Evolutionary conservation across 768 basidiomycete species (phyloP).

Genomic region (Trametes maxima): DNA sequence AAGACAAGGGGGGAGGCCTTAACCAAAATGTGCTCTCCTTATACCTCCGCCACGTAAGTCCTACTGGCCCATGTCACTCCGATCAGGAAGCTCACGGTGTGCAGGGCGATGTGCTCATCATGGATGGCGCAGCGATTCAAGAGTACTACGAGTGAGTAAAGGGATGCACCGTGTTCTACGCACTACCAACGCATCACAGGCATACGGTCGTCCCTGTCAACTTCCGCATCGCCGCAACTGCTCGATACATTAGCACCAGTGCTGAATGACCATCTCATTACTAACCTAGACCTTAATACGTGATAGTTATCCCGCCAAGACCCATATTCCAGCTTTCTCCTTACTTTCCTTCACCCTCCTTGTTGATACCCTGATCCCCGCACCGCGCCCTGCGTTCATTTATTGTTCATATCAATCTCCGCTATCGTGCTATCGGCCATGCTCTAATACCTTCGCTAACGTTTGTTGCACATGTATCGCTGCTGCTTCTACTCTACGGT

Average conservation of each 20-base stretch:
- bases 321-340: no score
- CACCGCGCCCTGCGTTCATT: neutral
- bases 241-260: slow-evolving; percentile 55
- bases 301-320: no score
- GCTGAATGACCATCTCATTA: no score
- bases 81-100: neutral
- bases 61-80: neutral
- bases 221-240: slow-evolving; percentile 81
- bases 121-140: slow-evolving; percentile 73
- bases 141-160: slow-evolving; percentile 65
- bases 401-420: neutral
- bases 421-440: neutral
- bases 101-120: slow-evolving; percentile 77
- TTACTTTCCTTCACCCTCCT: no score
- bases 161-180: neutral
- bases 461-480: neutral
- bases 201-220: slow-evolving; percentile 76
- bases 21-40: slow-evolving; percentile 50
- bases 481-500: neutral
- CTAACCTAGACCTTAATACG: no score
- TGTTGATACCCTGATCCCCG: neutral
- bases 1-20: slow-evolving; percentile 31
- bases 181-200: slow-evolving; percentile 39
- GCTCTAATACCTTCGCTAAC: neutral
- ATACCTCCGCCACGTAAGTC: slow-evolving; percentile 64